Evolutionary conservation across 306 rosid genomes (phyloP).

Genomic region (Geum urbanum): DNA sequence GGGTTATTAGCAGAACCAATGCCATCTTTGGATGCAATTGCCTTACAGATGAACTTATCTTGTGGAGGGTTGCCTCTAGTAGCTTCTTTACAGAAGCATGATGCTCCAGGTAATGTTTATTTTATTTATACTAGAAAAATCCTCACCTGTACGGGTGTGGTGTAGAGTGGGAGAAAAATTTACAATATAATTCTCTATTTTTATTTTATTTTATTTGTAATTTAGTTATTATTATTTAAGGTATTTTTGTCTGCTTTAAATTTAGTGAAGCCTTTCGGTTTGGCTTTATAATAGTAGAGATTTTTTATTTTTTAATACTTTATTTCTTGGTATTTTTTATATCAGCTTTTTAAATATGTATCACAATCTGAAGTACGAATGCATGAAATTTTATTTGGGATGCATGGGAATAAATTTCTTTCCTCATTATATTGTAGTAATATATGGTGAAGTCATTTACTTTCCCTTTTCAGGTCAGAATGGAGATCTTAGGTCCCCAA

Average conservation of each 20-base stretch:
- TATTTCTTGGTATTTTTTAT: too few relatives aligned
- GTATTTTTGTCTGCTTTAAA: too few relatives aligned
- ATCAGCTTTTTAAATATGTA: neutral
- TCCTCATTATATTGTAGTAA: neutral
- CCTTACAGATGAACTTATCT: conserved; percentile 68
- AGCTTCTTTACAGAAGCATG: conserved; percentile 69
- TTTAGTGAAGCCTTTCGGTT: too few relatives aligned
- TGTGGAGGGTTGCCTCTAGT: conserved; percentile 68
- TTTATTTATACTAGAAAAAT: neutral
- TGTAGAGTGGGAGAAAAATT: too few relatives aligned
- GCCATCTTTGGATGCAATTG: conserved; percentile 95
- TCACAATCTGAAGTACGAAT: neutral
- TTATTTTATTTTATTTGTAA: too few relatives aligned
- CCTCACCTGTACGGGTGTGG: too few relatives aligned
- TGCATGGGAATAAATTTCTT: neutral
- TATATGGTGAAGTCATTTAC: conserved; percentile 6
- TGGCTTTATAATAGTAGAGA: too few relatives aligned
- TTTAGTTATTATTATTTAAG: conserved; percentile 3
- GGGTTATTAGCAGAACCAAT: conserved; percentile 90
- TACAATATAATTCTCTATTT: too few relatives aligned
- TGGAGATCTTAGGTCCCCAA: conserved; percentile 87
- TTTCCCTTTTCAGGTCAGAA: conserved; percentile 60
- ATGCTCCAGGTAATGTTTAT: conserved; percentile 55
- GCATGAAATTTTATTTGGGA: neutral
- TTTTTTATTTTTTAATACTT: neutral